Evolutionary conservation across 805 yeast species (phyloP), one percentile per base, ranked within the genome.

Genomic region (Novakomyces olei): DNA sequence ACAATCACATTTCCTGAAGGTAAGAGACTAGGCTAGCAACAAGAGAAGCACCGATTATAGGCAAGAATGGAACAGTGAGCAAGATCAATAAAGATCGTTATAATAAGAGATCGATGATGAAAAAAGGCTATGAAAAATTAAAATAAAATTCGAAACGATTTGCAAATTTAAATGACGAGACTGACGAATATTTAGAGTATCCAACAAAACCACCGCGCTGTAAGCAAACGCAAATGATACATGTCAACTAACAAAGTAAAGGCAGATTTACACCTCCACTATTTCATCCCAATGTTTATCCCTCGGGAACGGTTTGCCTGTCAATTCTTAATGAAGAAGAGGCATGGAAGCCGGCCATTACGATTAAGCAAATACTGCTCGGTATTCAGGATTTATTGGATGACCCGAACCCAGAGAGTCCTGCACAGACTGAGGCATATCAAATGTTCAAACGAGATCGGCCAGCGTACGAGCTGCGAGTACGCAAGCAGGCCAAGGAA

Each of bases 391-490:
- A 83, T 51, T 61, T 88, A 35, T 60, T 88, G 38, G 78, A 76
- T 46, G 65, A 71, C 24, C 99, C 99, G 24, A 88, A 88, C 49
- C 92, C 92, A 15, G 72, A 72, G 39, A 81, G 95, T 0, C 98
- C 98, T 2, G 98, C 98, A 0, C 98, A 88, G 55, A 88, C 80
- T 42, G 92, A 92, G 3, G 96, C 98, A 2, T 88, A 83, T 79
- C 73, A 73, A 51, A 79, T 85, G 1, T 45, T 44, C 36, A 41
- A 37, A 40, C 37, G 68, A 48, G 78, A 80, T 49, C 65, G 65
- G 45, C 58, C 60, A 0, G 56, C 64, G 27, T 88, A 88, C 50
- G 79, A 73, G 37, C 68, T 67, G 50, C 74, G 69, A 44, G 92
- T 88, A 19, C 57, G 56, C 41, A 79, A 77, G 40, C 96, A 88